phyloP scores from a whole-genome alignment of 75 land plant species.

The Isoetes taiwanensis region DNA sequence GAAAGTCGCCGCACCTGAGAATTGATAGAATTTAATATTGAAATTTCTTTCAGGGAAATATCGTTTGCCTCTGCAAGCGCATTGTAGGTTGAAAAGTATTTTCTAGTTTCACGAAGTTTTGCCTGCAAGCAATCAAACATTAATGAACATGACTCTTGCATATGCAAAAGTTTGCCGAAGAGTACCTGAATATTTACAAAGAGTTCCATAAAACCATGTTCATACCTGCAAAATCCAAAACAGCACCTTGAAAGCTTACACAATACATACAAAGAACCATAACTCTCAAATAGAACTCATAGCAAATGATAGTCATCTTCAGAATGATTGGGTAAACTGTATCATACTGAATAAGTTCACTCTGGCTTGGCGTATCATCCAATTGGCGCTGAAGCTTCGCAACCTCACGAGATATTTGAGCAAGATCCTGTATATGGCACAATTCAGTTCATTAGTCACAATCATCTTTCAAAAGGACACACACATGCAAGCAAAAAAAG shows the following conservation, averaged over 20 bases:
- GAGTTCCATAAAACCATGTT: constrained; percentile 47
- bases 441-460: too few relatives aligned
- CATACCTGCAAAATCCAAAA: constrained; percentile 35
- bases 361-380: constrained; percentile 43
- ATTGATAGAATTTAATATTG: constrained; percentile 58
- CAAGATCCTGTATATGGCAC: constrained; percentile 23
- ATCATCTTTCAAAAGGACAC: too few relatives aligned
- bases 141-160: neutral
- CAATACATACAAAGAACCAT: neutral
- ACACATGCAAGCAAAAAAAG: neutral
- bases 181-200: constrained; percentile 44
- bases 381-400: constrained; percentile 25
- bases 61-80: constrained; percentile 67
- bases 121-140: constrained; percentile 17
- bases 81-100: constrained; percentile 60
- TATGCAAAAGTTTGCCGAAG: neutral
- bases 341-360: constrained; percentile 63
- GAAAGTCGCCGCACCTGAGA: constrained; percentile 33
- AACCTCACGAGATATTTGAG: constrained; percentile 11
- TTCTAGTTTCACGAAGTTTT: constrained; percentile 48
- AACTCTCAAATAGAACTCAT: neutral
- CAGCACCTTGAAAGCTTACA: neutral
- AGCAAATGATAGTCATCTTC: constrained; percentile 25
- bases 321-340: neutral
- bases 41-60: constrained; percentile 57